Conservation (phyloP, 2,329 filamentous ascomycete genomes). For the Paecilomyces niveus region DNA sequence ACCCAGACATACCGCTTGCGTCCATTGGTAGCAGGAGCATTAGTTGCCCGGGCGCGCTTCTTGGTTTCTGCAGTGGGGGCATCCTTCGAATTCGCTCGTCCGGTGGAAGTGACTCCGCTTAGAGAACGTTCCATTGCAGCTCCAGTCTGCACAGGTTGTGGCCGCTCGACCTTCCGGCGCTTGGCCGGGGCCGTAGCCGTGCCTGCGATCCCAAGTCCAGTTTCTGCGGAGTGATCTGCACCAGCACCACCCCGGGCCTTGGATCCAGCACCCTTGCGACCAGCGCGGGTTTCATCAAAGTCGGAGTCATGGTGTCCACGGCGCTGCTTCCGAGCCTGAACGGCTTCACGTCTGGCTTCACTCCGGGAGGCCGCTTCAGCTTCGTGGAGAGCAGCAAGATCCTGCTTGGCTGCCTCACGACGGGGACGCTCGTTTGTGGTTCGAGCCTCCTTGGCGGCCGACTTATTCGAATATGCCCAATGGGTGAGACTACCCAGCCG, state of each 20-base stretch:
- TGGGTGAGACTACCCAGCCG: conserved; percentile 86
- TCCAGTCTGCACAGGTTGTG: conserved; percentile 27
- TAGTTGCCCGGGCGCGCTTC: conserved; percentile 68
- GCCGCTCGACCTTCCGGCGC: conserved; percentile 73
- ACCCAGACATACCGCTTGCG: conserved; percentile 64
- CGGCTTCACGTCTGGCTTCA: conserved; percentile 75
- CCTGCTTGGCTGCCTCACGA: conserved; percentile 68
- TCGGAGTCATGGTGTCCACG: conserved; percentile 71
- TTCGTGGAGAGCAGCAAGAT: conserved; percentile 62
- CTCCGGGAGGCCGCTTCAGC: conserved; percentile 78
- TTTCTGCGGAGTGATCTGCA: conserved; percentile 3
- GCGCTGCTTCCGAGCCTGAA: conserved; percentile 67
- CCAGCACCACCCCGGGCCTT: conserved; percentile 40
- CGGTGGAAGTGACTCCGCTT: conserved; percentile 25
- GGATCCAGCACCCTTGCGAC: conserved; percentile 51
- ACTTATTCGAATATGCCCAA: conserved; percentile 89
- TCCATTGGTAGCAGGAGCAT: conserved; percentile 47
- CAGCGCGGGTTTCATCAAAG: conserved; percentile 57
- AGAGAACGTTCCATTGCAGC: conserved; percentile 34
- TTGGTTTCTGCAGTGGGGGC: conserved; percentile 62
- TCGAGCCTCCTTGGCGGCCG: conserved; percentile 47
- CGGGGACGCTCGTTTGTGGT: conserved; percentile 65
- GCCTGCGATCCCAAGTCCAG: conserved; percentile 60
- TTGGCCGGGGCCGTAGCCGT: conserved; percentile 53
- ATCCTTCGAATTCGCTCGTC: conserved; percentile 48